phyloP scores from a whole-genome alignment of 805 yeast genomes.

The Pichia exigua region DNA sequence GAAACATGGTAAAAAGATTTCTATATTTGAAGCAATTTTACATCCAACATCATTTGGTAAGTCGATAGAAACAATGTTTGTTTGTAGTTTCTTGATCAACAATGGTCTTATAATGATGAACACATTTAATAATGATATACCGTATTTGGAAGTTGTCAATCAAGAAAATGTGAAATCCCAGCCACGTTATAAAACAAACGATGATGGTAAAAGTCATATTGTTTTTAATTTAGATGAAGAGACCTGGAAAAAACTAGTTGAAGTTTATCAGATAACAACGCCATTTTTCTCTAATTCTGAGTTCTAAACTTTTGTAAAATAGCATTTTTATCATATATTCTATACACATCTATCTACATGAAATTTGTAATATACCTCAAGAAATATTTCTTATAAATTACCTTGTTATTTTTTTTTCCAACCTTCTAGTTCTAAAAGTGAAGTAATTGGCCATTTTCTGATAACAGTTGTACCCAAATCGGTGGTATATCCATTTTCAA shows the following conservation, averaged over 20 bases:
- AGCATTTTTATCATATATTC: not conserved
- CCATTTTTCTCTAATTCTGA: conserved; percentile 31
- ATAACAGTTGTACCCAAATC: conserved; percentile 53
- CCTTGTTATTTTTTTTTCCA: conserved; percentile 30
- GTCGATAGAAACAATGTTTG: conserved; percentile 78
- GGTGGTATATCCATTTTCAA: conserved; percentile 47
- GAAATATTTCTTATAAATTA: not conserved
- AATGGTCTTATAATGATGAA: conserved; percentile 58
- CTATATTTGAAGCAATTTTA: conserved; percentile 57
- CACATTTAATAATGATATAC: conserved; percentile 38
- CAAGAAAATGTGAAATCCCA: conserved; percentile 16
- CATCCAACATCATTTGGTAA: conserved; percentile 73
- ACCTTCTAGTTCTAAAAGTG: conserved; percentile 41
- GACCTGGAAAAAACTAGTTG: conserved; percentile 56
- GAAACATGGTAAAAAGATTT: conserved; percentile 33
- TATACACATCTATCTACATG: not conserved
- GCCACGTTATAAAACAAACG: conserved; percentile 16
- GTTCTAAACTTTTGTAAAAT: not conserved
- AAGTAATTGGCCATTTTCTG: conserved; percentile 75
- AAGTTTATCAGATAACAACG: conserved; percentile 46
- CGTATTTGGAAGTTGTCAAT: conserved; percentile 24
- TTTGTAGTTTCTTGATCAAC: conserved; percentile 68
- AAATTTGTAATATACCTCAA: not conserved
- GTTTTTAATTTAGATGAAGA: conserved; percentile 63
- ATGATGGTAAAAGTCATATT: conserved; percentile 44